Evolutionary conservation across 108 stramenopile species (phyloP), one percentile per base, ranked within the genome.

Genomic region (Nannochloropsis granulata): DNA sequence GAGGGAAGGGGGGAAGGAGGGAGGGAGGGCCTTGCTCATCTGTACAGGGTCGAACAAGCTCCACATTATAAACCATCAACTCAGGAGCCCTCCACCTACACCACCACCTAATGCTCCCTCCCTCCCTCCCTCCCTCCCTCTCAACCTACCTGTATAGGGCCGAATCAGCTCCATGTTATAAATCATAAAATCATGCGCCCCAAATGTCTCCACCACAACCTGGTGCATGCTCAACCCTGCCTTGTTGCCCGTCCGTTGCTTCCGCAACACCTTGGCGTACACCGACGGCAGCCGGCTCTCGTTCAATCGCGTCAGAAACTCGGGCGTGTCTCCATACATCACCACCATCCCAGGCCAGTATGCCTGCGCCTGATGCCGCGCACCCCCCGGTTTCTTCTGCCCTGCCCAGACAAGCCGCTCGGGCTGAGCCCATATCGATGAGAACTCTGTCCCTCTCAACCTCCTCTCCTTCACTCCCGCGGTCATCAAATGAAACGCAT

Each of bases 311-410:
- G 56, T 83, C 43, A 86, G 44, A 12, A 79, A 82, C 26, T 82
- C 45, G 26, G 82, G 78, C 25, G 86, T 83, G 78, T 82, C 86
- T 25, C 86, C 83, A 80, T 83, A 79, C 86, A 82, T 80, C 78
- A 87, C 82, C 43, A 81, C 79, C 86, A 87, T 87, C 26, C 82
- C 86, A 16, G 86, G 86, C 86, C 86, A 87, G 80, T 56, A 87
- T 0, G 45, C 26, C 42, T 83, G 83, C 56, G n/a, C 56, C 56
- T 71, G 56, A n/a, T 71, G 16, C 56, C n/a, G 16, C 2, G 56
- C 16, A 2, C 56, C 56, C 2, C 56, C 56, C n/a, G 56, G 56
- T 83, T 87, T 87, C 25, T 80, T 80, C 83, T 87, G 83, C 86
- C 83, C 83, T 24, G 86, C 86, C 86, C 86, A 87, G 7, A 87